Evolutionary conservation across 1,284 basidiomycete genomes (phyloP).

Genomic region (Heterobasidion annosum): DNA sequence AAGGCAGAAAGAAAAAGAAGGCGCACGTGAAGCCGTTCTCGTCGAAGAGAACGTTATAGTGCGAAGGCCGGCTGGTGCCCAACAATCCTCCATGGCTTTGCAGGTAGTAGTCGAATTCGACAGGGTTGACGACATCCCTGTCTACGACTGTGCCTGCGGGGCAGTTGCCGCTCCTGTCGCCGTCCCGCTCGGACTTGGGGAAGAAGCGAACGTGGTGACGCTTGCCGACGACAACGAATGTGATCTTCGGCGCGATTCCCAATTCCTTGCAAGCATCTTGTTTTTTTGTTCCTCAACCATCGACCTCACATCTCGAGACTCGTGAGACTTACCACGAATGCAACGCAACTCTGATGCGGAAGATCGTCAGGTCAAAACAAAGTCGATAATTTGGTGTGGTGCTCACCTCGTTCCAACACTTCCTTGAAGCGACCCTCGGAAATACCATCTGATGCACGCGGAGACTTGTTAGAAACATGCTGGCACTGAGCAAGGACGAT

Average conservation of each 20-base stretch:
- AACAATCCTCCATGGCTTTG: conserved; percentile 64
- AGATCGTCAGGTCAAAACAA: not conserved
- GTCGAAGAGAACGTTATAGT: conserved; percentile 59
- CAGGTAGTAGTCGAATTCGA: conserved; percentile 76
- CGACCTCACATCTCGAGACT: not conserved
- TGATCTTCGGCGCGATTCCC: conserved; percentile 55
- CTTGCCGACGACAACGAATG: conserved; percentile 72
- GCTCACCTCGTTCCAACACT: conserved; percentile 51
- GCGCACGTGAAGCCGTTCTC: conserved; percentile 45
- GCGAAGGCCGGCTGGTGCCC: conserved; percentile 44
- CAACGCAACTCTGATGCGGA: not conserved
- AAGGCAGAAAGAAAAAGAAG: not conserved
- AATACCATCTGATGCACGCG: conserved; percentile 49
- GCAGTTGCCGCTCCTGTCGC: conserved; percentile 61
- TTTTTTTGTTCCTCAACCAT: not conserved
- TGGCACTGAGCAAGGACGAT: no score
- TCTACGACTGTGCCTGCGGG: conserved; percentile 72
- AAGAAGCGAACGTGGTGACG: conserved; percentile 74
- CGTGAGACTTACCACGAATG: not conserved
- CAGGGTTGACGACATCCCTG: conserved; percentile 58
- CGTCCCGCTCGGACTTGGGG: conserved; percentile 42
- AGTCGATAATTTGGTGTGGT: not conserved
- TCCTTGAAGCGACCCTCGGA: conserved; percentile 73
- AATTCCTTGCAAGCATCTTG: conserved; percentile 47
- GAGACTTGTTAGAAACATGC: not conserved